Conservation (phyloP, 768 basidiomycete species). For the Agaricus bisporus region DNA sequence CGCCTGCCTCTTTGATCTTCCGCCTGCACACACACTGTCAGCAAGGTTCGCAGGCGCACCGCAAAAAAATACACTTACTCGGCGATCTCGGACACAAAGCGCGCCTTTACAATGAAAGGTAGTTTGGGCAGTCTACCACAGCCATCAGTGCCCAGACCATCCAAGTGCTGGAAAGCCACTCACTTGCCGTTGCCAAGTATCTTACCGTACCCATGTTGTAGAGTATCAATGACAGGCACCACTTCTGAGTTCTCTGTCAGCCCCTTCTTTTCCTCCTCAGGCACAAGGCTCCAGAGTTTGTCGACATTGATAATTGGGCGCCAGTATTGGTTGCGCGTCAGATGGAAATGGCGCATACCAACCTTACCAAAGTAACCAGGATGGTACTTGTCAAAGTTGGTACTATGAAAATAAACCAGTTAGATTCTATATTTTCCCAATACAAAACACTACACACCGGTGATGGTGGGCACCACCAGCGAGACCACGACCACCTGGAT, state of each 20-base stretch:
- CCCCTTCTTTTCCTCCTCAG: conserved; percentile 75
- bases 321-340: conserved; percentile 88
- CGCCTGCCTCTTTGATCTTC: conserved; percentile 92
- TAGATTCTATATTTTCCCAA: not conserved
- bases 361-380: conserved; percentile 99
- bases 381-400: conserved; percentile 99
- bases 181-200: conserved; percentile 92
- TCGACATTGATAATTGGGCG: conserved; percentile 97
- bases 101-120: conserved; percentile 98
- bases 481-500: conserved; percentile 99
- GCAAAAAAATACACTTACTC: conserved; percentile 43
- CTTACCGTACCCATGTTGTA: conserved; percentile 82
- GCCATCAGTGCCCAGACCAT: not conserved
- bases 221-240: conserved; percentile 93
- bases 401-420: conserved; percentile 37
- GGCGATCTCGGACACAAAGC: conserved; percentile 85
- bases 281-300: conserved; percentile 92
- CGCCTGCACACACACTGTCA: conserved; percentile 23
- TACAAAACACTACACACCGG: conserved; percentile 51
- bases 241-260: conserved; percentile 69
- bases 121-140: conserved; percentile 67
- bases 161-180: conserved; percentile 24
- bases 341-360: conserved; percentile 99
- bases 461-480: conserved; percentile 99
- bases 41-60: not conserved